Evolutionary conservation across 2,329 filamentous ascomycete genomes (phyloP).

Genomic region (Penicillium sp.): DNA sequence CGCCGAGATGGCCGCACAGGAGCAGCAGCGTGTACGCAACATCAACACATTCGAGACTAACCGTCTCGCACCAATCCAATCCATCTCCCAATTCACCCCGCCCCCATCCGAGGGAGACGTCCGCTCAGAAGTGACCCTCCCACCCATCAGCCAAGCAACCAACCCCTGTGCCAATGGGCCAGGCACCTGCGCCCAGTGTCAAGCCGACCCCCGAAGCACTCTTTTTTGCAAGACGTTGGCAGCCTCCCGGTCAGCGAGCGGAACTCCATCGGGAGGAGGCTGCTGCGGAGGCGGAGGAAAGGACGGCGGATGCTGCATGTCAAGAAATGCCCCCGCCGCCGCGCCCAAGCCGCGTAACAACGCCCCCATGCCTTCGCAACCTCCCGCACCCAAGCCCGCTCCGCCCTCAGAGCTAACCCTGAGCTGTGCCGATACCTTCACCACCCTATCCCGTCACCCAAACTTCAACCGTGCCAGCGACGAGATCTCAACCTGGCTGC

Average conservation of each 20-base stretch:
- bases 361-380: slow-evolving; percentile 23
- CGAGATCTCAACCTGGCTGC: slow-evolving; percentile 73
- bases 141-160: slow-evolving; percentile 37
- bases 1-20: slow-evolving; percentile 61
- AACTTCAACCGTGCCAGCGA: slow-evolving; percentile 72
- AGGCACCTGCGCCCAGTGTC: slow-evolving; percentile 76
- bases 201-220: slow-evolving; percentile 73
- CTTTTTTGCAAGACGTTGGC: slow-evolving; percentile 81
- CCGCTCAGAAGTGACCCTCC: slow-evolving; percentile 52
- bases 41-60: slow-evolving; percentile 40
- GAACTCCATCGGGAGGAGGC: slow-evolving; percentile 46
- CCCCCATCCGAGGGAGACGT: slow-evolving; percentile 59
- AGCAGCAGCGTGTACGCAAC: slow-evolving; percentile 46
- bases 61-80: slow-evolving; percentile 48
- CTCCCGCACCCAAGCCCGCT: slow-evolving; percentile 27
- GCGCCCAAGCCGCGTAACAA: slow-evolving; percentile 24
- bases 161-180: slow-evolving; percentile 64
- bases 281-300: slow-evolving; percentile 63
- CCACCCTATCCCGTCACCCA: slow-evolving; percentile 72
- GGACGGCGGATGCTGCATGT: slow-evolving; percentile 64
- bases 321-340: slow-evolving; percentile 29
- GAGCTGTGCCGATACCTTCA: slow-evolving; percentile 75
- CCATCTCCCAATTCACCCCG: slow-evolving; percentile 51
- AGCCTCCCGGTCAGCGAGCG: slow-evolving; percentile 52
- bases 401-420: slow-evolving; percentile 46